A percentile compares a stretch with the other conserved stretches of the same genome.
phyloP scores from a whole-genome alignment of 2,329 filamentous ascomycete genomes.

The Niveomyces coronatus region DNA sequence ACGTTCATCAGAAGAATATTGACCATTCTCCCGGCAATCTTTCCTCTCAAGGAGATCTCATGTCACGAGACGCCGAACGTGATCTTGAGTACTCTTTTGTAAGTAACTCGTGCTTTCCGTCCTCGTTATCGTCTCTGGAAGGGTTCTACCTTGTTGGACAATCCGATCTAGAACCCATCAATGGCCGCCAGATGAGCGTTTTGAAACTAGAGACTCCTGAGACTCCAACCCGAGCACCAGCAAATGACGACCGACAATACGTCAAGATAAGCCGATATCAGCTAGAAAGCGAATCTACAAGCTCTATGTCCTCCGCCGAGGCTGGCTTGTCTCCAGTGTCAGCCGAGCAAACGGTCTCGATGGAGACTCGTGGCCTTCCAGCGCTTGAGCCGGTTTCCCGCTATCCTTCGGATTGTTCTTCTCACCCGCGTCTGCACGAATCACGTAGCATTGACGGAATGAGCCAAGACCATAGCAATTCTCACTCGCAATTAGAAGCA shows the following conservation, averaged over 20 bases:
- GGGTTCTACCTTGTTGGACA: neutral
- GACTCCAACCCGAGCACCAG: conserved; percentile 1
- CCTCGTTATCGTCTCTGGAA: neutral
- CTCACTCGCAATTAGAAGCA: neutral
- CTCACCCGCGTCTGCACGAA: neutral
- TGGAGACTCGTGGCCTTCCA: neutral
- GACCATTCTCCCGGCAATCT: neutral
- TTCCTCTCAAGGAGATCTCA: neutral
- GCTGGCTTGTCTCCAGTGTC: neutral
- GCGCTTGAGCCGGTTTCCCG: neutral
- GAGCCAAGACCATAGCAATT: neutral
- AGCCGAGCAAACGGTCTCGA: neutral
- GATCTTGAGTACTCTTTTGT: no score
- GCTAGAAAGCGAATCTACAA: neutral
- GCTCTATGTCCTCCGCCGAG: neutral
- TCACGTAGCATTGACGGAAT: neutral
- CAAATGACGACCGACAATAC: neutral
- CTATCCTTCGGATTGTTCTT: neutral
- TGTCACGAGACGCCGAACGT: no score
- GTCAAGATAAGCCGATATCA: neutral
- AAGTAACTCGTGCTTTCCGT: neutral
- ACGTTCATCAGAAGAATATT: no score
- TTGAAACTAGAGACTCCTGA: conserved; percentile 3
- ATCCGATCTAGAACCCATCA: neutral
- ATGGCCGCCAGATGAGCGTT: conserved; percentile 6